Base-by-base conservation (phyloP, 768 basidiomycete species). In the Suillus decipiens region DNA sequence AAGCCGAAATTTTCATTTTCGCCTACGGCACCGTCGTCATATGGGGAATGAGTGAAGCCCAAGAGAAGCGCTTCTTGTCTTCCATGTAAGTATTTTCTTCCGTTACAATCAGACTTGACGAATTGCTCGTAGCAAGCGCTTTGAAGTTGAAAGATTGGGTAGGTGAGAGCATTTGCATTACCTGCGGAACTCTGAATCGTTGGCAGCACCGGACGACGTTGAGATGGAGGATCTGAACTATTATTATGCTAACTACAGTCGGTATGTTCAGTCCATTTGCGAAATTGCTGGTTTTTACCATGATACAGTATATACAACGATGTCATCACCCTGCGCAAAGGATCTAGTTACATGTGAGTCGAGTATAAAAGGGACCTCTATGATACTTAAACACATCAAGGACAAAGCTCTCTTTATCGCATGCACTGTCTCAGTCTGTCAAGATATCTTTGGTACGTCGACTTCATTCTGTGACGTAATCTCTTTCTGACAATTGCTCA, bases 161-260 rank as follows among this genome's bases (percentile, higher is more conserved):
- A 70, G 62, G 82, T 69, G 31, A 45, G n/a, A 47, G 65, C 15
- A 28, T 50, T n/a, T 17, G 63, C 50, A 41, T n/a, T 53, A 33
- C 36, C 41, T 56, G 41, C 55, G 47, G 36, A 60, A 66, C 51
- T 24, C 48, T 63, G 34, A 45, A 22, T 55, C 24, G 59, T 60
- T 58, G 61, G n/a, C 65, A 94, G 93, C 89, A 41, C 81, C 90
- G n/a, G 90, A 96, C 37, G 90, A 91, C 66, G 81, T 95, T 33
- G 95, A 98, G 76, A 95, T 93, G 92, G 96, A 98, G 80, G 96
- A 98, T 72, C 79, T 98, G 39, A 96, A 96, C 77, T 97, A 89
- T 75, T 98, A 98, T 71, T 96, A 96, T 72, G 96, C 96, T 8
- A 95, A 95, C 70, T 98, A 98, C 73, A 96, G 94, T 73, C 87